Evolutionary conservation across 1,139 yeast species (phyloP).

Genomic region (Scheffersomyces parashehatae): DNA sequence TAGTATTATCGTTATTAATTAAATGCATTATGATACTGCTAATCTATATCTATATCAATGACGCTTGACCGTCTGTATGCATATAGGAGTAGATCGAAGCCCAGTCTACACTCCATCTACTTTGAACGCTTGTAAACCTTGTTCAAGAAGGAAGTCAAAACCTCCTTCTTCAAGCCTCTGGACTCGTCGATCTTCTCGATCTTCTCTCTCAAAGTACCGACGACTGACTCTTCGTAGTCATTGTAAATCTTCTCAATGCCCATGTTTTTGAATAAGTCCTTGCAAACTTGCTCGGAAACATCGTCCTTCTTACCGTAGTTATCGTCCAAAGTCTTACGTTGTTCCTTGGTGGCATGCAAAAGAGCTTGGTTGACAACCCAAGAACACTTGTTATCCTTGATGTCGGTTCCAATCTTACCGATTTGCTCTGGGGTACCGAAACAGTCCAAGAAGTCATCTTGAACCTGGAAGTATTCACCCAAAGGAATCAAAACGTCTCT

Average conservation of each 20-base stretch:
- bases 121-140: conserved; percentile 94
- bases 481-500: conserved; percentile 85
- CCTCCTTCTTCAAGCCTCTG: conserved; percentile 87
- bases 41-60: neutral
- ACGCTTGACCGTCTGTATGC: no score
- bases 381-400: conserved; percentile 96
- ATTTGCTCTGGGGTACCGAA: conserved; percentile 97
- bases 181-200: conserved; percentile 80
- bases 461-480: conserved; percentile 98
- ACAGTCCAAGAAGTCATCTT: conserved; percentile 96
- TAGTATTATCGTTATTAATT: neutral
- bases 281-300: conserved; percentile 68
- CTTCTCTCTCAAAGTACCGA: conserved; percentile 59
- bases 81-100: no score
- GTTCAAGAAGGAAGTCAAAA: conserved; percentile 76
- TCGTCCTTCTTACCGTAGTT: conserved; percentile 88
- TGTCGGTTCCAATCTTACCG: conserved; percentile 98
- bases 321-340: conserved; percentile 76
- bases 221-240: conserved; percentile 80
- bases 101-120: conserved; percentile 30
- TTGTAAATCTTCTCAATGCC: conserved; percentile 70
- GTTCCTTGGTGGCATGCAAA: conserved; percentile 73
- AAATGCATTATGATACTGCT: neutral
- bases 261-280: conserved; percentile 72
- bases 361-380: conserved; percentile 97